Evolutionary conservation across 768 basidiomycete genomes (phyloP), one percentile per base, ranked within the genome.

Genomic region (Amanita brunnescens): DNA sequence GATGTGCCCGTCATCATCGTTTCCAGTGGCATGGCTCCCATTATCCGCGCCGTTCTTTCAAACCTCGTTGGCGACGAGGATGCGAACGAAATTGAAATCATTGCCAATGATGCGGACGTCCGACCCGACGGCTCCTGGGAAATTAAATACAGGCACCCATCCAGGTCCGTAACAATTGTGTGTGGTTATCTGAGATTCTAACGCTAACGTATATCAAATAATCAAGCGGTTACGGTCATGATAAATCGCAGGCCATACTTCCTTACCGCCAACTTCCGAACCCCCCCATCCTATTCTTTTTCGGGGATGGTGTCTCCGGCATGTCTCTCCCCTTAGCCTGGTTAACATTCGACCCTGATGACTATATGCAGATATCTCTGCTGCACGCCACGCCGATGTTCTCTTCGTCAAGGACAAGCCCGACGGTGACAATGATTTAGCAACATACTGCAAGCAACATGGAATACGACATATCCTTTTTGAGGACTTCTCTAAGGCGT

Each of bases 301-400:
- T 96, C 56, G 96, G 96, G 0, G 96, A 99, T 64, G 96, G 96
- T 30, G 96, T 96, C 45, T 93, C 91, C 51, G 92, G 91, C 89
- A 53, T 37, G 78, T 69, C 24, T 52, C 8, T 18, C n/a, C 40
- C 41, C 10, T 12, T 29, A 20, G 40, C n/a, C 42, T n/a, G 6
- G 34, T 26, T n/a, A 24, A 26, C 26, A 29, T 6, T 20, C 7
- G 38, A 4, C 6, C 20, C n/a, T n/a, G 23, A 32, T 53, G 23
- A 24, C n/a, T 37, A 42, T 24, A 8, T 53, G 42, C 63, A 90
- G 93, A 96, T 64, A 79, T 96, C 67, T 93, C 90, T 7, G 95
- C 96, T 2, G 96, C 96, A 0, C 75, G 74, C 52, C 89, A 94
- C 59, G 92, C 96, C 14, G 93, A 98, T 65, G 70, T 93, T 16